Base-by-base conservation (phyloP, 805 yeast genomes). In the Barnettozyma sucrosica region DNA sequence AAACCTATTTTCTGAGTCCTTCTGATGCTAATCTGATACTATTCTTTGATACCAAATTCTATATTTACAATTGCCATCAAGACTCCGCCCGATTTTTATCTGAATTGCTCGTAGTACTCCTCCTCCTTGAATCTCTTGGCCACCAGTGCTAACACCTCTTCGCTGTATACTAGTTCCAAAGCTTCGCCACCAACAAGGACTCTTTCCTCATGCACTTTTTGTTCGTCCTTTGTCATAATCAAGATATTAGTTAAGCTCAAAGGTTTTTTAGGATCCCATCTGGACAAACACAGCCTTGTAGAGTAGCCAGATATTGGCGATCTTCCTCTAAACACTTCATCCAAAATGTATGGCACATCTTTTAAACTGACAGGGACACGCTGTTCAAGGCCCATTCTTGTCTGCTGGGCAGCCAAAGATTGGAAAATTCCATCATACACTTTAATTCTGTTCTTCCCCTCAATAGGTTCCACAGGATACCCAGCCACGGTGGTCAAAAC, bases 311-410 rank as follows among this genome's bases (percentile, higher is more conserved):
- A 83, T 13, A 90, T 75, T 16, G 95, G 93, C 0, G 96, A 85
- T 65, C 89, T 89, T 13, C 98, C 97, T 51, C 95, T 80, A 71
- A 81, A 93, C 3, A 93, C 84, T 66, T 93, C 99, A 61, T 92
- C 98, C 32, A 90, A 72, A 14, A 92, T 72, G 61, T 89, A 93
- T 40, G 81, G 85, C 24, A 88, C 81, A 51, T 93, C 99, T 42
- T 67, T 70, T 47, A 82, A 58, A 1, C 89, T 74, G 25, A 86
- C 71, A 30, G 92, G 92, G n/a, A 87, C 79, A 39, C 89, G 73
- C 64, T 83, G 90, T 45, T 83, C 89, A 13, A 70, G 65, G 7
- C 92, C 92, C 36, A 87, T 69, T 56, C 97, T 77, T 7, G 85
- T 72, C 67, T 86, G 85, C 66, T 93, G 99, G 2, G 89, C 95